Conservation (phyloP, 2,329 filamentous ascomycete species). For the Penicillium paneum region DNA sequence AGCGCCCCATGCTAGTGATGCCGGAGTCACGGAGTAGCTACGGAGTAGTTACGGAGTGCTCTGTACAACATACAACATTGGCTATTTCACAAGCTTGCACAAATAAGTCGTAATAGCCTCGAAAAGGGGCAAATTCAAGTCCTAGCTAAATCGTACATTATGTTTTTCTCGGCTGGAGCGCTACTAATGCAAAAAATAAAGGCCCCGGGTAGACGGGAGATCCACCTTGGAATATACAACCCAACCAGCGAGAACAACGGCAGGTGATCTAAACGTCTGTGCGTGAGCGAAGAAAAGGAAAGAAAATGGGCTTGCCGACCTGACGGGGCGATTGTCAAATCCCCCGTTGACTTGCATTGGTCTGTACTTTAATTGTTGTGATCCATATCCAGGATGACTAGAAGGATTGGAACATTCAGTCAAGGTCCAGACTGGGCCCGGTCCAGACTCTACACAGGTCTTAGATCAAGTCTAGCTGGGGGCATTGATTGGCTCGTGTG, state of each 20-base stretch:
- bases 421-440: background rate
- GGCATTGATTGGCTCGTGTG: background rate
- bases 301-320: background rate
- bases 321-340: background rate
- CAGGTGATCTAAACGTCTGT: constrained; percentile 8
- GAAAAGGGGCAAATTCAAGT: too few relatives aligned
- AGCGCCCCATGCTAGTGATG: too few relatives aligned
- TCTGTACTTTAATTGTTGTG: background rate
- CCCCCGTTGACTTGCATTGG: constrained; percentile 6
- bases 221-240: constrained; percentile 3
- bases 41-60: too few relatives aligned
- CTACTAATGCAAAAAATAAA: constrained; percentile 11
- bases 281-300: background rate
- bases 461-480: background rate
- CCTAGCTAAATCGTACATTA: too few relatives aligned
- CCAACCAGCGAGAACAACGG: constrained; percentile 17
- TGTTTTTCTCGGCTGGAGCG: background rate
- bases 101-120: too few relatives aligned
- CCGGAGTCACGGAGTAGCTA: too few relatives aligned
- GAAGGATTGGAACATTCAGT: background rate
- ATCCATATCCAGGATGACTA: background rate
- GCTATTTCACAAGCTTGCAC: too few relatives aligned
- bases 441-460: background rate
- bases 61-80: too few relatives aligned
- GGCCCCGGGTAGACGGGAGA: constrained; percentile 2